Conservation (phyloP, 805 yeast genomes). For the Phaffomyces opuntiae region DNA sequence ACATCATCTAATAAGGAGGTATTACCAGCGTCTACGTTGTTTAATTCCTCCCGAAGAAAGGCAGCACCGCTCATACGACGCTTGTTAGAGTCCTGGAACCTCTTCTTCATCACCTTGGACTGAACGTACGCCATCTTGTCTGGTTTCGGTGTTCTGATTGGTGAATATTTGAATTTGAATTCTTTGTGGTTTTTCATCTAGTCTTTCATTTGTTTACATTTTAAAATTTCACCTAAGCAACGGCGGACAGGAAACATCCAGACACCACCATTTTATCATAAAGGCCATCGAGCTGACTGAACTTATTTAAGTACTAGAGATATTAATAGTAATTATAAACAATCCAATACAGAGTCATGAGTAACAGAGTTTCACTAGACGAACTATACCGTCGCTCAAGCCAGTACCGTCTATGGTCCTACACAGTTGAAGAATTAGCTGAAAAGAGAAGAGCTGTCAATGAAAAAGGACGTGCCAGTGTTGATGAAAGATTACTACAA, state of each 20-base stretch:
- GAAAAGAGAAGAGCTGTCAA: constrained; percentile 44
- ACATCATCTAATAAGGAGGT: constrained; percentile 18
- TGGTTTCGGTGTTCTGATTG: background rate
- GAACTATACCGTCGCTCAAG: constrained; percentile 84
- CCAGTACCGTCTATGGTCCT: constrained; percentile 86
- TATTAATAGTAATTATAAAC: too few species aligned
- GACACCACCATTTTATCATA: background rate
- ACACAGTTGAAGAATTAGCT: constrained; percentile 49
- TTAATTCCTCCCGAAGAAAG: constrained; percentile 24
- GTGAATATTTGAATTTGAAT: background rate
- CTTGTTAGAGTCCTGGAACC: constrained; percentile 17
- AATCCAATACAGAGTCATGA: background rate
- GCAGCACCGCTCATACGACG: constrained; percentile 29
- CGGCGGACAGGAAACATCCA: background rate
- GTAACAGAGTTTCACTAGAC: constrained; percentile 55
- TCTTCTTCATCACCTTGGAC: constrained; percentile 22
- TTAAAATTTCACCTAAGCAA: background rate
- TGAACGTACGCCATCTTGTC: constrained; percentile 21
- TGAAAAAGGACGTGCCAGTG: constrained; percentile 39
- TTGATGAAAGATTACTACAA: constrained; percentile 28
- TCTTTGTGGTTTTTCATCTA: background rate
- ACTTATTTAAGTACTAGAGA: too few species aligned
- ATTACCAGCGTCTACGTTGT: constrained; percentile 8
- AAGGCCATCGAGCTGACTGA: too few species aligned
- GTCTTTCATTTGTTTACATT: background rate